phyloP scores from a whole-genome alignment of 2,329 filamentous ascomycete species.

The Torrubiellomyces zombiae region DNA sequence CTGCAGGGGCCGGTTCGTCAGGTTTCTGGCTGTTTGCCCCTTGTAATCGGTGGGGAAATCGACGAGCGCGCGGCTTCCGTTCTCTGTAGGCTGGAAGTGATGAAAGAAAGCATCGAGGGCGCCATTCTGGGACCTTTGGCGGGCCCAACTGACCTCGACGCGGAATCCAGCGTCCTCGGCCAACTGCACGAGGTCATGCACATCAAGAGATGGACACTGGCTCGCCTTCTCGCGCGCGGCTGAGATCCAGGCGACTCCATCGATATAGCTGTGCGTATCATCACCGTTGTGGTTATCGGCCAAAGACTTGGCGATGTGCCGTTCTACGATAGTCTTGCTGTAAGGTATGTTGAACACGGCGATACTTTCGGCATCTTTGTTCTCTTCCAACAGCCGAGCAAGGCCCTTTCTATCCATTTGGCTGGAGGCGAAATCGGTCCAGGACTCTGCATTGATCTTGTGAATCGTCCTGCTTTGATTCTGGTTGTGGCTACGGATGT shows the following conservation, averaged over 20 bases:
- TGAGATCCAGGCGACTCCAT: conserved; percentile 4
- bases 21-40: background rate
- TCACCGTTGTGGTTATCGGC: no score
- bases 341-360: conserved; percentile 9
- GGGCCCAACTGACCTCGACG: conserved; percentile 28
- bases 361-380: background rate
- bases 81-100: conserved; percentile 14
- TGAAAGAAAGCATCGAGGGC: conserved; percentile 14
- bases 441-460: conserved; percentile 1
- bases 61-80: conserved; percentile 5
- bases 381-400: conserved; percentile 1
- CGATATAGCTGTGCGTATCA: no score
- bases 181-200: conserved; percentile 7
- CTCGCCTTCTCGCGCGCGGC: conserved; percentile 1
- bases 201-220: conserved; percentile 4
- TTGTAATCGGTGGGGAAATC: conserved; percentile 9
- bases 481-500: conserved; percentile 1
- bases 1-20: conserved; percentile 7
- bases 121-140: conserved; percentile 14
- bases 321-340: conserved; percentile 13
- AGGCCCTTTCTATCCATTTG: conserved; percentile 3
- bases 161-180: conserved; percentile 23
- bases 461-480: conserved; percentile 1
- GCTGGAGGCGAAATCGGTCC: conserved; percentile 4
- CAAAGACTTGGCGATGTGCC: conserved; percentile 7